Evolutionary conservation across 768 basidiomycete genomes (phyloP).

Genomic region (Lepiota brunneoincarnata): DNA sequence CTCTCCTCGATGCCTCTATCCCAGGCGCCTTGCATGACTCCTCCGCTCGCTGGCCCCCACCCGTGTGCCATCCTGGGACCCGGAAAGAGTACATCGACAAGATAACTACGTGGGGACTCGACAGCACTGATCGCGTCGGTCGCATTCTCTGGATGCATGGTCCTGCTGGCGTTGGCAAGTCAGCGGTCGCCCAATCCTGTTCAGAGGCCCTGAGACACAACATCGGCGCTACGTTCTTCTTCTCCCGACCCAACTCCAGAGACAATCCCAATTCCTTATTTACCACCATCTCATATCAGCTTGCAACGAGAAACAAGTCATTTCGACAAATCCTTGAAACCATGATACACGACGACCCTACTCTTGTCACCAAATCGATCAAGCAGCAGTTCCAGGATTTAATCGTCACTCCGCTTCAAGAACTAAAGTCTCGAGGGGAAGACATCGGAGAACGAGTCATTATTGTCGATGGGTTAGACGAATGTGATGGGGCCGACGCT

Average conservation of each 20-base stretch:
- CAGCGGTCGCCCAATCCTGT: conserved; percentile 1
- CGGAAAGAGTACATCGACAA: neutral
- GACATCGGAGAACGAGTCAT: neutral
- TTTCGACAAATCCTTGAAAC: neutral
- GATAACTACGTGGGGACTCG: neutral
- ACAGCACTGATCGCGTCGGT: neutral
- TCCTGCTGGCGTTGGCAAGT: conserved; percentile 1
- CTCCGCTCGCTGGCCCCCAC: neutral
- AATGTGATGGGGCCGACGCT: neutral
- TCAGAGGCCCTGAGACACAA: neutral
- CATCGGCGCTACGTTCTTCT: conserved; percentile 5
- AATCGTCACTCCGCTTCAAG: neutral
- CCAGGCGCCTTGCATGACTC: neutral
- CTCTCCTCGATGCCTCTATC: too few species aligned
- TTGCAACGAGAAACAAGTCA: neutral
- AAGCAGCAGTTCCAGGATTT: neutral
- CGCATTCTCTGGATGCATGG: neutral
- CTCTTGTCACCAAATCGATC: neutral
- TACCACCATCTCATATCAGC: neutral
- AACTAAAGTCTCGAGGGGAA: neutral
- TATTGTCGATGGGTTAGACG: conserved; percentile 1
- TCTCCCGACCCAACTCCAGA: neutral
- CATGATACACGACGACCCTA: neutral
- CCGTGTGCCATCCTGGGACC: neutral
- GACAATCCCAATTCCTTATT: neutral